These are phyloP conservation scores for Yamadazyma friedrichii DNA, from an alignment of 1,139 yeast genomes.

Conservation along the genomic window DNA sequence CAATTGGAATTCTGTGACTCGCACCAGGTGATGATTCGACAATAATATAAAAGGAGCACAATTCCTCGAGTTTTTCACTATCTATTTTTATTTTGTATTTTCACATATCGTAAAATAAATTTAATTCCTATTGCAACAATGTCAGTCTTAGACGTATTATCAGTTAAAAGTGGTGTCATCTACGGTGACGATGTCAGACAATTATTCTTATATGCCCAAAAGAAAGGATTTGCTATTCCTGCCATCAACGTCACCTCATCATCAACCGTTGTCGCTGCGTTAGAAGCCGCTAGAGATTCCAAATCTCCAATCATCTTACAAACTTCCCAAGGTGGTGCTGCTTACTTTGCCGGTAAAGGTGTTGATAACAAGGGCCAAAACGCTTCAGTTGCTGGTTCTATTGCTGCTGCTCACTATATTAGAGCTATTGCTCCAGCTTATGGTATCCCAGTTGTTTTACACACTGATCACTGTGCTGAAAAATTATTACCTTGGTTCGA, in stretches of 20 bases:
- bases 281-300: conserved; percentile 97
- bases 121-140: conserved; percentile 18
- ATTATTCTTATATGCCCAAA: conserved; percentile 91
- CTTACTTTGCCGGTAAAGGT: conserved; percentile 99
- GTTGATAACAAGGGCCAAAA: conserved; percentile 88
- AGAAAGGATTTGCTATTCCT: conserved; percentile 94
- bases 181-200: conserved; percentile 97
- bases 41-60: too few relatives aligned
- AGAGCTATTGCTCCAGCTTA: conserved; percentile 95
- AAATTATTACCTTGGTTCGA: conserved; percentile 98
- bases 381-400: conserved; percentile 92
- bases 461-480: conserved; percentile 99
- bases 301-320: conserved; percentile 96
- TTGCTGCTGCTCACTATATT: conserved; percentile 98
- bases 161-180: conserved; percentile 95
- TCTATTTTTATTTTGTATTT: too few relatives aligned
- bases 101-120: too few relatives aligned
- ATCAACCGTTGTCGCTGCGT: conserved; percentile 93
- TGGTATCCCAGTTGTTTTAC: conserved; percentile 95
- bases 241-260: conserved; percentile 98
- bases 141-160: conserved; percentile 63
- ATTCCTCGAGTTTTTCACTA: too few relatives aligned
- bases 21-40: too few relatives aligned
- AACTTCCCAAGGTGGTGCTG: conserved; percentile 99
- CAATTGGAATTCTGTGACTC: too few relatives aligned